phyloP scores from a whole-genome alignment of 164 flowering plant species.

The Brasenia schreberi region DNA sequence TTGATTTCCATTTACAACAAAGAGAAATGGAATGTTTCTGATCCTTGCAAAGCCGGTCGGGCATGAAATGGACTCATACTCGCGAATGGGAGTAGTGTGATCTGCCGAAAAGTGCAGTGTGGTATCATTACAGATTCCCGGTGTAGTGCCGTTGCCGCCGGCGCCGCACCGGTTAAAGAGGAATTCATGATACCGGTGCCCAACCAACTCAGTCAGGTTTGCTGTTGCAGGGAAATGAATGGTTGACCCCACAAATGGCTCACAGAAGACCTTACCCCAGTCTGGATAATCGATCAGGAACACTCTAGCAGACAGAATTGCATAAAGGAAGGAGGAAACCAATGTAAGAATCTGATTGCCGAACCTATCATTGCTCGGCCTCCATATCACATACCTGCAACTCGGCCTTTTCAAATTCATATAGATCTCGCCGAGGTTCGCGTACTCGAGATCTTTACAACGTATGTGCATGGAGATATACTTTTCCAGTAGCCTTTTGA shows the following conservation, averaged over 20 bases:
- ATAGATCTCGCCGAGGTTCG: neutral
- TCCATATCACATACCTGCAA: slow-evolving; percentile 1
- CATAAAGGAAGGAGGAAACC: slow-evolving; percentile 1
- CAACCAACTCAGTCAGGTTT: neutral
- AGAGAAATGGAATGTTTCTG: slow-evolving; percentile 1
- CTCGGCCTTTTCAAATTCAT: neutral
- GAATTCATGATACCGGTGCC: neutral
- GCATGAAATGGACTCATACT: neutral
- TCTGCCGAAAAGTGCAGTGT: neutral
- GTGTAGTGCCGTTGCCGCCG: neutral
- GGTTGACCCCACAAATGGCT: neutral
- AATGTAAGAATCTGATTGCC: neutral
- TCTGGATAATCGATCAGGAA: neutral
- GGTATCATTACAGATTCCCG: neutral
- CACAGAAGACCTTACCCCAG: neutral
- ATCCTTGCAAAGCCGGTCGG: neutral
- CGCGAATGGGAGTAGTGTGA: neutral
- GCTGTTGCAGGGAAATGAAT: neutral
- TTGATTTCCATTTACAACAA: neutral
- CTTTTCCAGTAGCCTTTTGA: neutral
- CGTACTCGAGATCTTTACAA: neutral
- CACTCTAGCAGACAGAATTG: slow-evolving; percentile 1
- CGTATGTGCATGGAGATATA: neutral
- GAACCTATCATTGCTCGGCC: neutral
- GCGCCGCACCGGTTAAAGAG: neutral